Percentiles rank a stretch among this genome's conserved stretches.
phyloP scores from a whole-genome alignment of 371 early-diverging fungal species.

The Apophysomyces ossiformis region DNA sequence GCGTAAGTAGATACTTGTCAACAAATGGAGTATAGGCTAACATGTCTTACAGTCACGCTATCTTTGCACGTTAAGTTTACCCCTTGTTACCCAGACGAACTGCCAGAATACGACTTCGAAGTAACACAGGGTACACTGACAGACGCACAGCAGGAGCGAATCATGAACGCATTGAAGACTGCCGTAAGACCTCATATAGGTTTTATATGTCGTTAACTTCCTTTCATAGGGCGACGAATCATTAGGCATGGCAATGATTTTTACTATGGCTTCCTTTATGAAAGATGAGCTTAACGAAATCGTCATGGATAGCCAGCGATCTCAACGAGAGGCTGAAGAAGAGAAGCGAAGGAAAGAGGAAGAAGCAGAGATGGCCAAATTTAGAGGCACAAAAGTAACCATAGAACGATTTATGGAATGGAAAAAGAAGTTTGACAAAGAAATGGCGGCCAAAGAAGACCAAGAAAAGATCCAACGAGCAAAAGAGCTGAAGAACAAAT shows the following conservation, averaged over 20 bases:
- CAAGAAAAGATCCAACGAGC: conserved; percentile 50
- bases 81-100: conserved; percentile 84
- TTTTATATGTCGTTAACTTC: background rate
- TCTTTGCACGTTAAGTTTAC: conserved; percentile 80
- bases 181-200: conserved; percentile 39
- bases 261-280: conserved; percentile 78
- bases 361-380: conserved; percentile 80
- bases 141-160: conserved; percentile 47
- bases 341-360: conserved; percentile 70
- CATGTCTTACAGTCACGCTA: conserved; percentile 42
- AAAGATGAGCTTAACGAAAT: conserved; percentile 77
- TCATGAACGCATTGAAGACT: conserved; percentile 49
- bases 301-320: conserved; percentile 57
- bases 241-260: conserved; percentile 93
- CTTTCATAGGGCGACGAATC: conserved; percentile 68
- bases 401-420: conserved; percentile 78
- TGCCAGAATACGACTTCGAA: conserved; percentile 73
- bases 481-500: conserved; percentile 55
- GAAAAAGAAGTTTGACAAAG: conserved; percentile 79
- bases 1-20: conserved; percentile 37
- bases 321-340: conserved; percentile 57
- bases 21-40: background rate
- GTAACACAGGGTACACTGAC: conserved; percentile 55
- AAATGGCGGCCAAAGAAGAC: conserved; percentile 66
- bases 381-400: conserved; percentile 88